A percentile compares a stretch with the other conserved stretches of the same genome.
Evolutionary conservation across 495 filamentous ascomycete genomes (phyloP).

Genomic region (Aspergillus bertholletiae): DNA sequence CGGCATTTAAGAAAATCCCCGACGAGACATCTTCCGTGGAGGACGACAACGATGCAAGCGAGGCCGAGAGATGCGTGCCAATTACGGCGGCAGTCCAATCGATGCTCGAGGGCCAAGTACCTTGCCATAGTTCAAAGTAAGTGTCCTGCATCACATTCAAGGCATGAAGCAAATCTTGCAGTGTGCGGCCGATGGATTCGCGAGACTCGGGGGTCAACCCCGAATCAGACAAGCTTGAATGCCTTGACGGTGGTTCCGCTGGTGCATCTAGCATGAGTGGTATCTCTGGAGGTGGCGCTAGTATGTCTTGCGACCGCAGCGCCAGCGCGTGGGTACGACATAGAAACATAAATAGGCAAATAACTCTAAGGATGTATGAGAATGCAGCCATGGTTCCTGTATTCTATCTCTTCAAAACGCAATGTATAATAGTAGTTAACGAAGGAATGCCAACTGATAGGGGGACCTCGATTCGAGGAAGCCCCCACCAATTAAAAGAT

Average conservation of each 20-base stretch:
- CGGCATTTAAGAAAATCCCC: constrained; percentile 19
- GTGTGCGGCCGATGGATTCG: constrained; percentile 22
- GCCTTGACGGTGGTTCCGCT: constrained; percentile 1
- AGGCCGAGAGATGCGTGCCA: constrained; percentile 72
- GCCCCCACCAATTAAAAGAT: not conserved
- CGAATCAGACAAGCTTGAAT: constrained; percentile 7
- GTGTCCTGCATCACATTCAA: constrained; percentile 71
- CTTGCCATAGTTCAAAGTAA: constrained; percentile 74
- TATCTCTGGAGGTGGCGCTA: constrained; percentile 10
- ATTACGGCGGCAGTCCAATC: constrained; percentile 95
- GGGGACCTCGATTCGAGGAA: not conserved
- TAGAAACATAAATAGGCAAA: constrained; percentile 21
- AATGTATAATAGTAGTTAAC: not conserved
- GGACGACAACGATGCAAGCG: constrained; percentile 60
- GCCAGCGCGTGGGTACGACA: constrained; percentile 28
- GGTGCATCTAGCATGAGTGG: constrained; percentile 13
- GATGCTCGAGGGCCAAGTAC: constrained; percentile 81
- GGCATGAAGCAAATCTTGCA: constrained; percentile 50
- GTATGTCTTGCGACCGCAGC: constrained; percentile 24
- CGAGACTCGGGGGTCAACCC: constrained; percentile 3
- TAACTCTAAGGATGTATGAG: constrained; percentile 14
- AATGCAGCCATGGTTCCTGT: constrained; percentile 9
- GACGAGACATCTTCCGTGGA: constrained; percentile 21
- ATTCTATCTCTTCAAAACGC: not conserved
- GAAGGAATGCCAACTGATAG: constrained; percentile 4